These are phyloP conservation scores for Candida corydali DNA, from an alignment of 805 yeast species.

Conservation along the genomic window DNA sequence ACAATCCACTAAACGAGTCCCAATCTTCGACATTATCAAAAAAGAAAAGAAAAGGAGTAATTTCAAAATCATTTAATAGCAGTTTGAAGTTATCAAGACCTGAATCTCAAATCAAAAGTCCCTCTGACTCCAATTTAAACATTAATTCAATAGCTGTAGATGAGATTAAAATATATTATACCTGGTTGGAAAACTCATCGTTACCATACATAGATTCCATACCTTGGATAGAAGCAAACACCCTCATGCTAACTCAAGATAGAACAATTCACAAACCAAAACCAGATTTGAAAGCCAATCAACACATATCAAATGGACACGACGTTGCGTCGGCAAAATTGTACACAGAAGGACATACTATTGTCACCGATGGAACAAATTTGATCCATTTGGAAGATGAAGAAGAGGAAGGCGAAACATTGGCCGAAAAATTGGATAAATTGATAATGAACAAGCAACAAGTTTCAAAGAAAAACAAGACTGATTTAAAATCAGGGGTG, in stretches of 20 bases:
- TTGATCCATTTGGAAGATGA: slow-evolving; percentile 49
- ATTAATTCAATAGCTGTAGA: slow-evolving; percentile 24
- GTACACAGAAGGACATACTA: slow-evolving; percentile 59
- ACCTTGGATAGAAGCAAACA: slow-evolving; percentile 41
- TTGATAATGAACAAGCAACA: slow-evolving; percentile 19
- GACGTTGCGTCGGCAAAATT: slow-evolving; percentile 51
- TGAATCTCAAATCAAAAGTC: slow-evolving; percentile 28
- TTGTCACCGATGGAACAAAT: slow-evolving; percentile 62
- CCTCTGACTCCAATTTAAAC: slow-evolving; percentile 23
- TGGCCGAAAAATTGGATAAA: slow-evolving; percentile 53
- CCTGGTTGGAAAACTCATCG: slow-evolving; percentile 63
- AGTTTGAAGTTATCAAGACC: slow-evolving; percentile 48
- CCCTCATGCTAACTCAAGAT: slow-evolving; percentile 17
- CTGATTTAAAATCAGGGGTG: slow-evolving; percentile 55
- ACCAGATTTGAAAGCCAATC: slow-evolving; percentile 38
- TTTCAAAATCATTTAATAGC: slow-evolving; percentile 49
- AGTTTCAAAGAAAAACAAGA: slow-evolving; percentile 36
- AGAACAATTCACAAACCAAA: slow-evolving; percentile 30
- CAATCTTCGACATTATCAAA: slow-evolving; percentile 42
- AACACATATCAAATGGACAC: slow-evolving; percentile 45
- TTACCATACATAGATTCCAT: slow-evolving; percentile 54
- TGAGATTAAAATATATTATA: slow-evolving; percentile 35
- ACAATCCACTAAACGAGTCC: slow-evolving; percentile 42
- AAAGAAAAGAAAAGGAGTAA: slow-evolving; percentile 35
- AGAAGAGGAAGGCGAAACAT: slow-evolving; percentile 43